Percentiles rank a stretch among this genome's conserved stretches.
Evolutionary conservation across 805 yeast species (phyloP).

Genomic region (Cyberlindnera lachancei): DNA sequence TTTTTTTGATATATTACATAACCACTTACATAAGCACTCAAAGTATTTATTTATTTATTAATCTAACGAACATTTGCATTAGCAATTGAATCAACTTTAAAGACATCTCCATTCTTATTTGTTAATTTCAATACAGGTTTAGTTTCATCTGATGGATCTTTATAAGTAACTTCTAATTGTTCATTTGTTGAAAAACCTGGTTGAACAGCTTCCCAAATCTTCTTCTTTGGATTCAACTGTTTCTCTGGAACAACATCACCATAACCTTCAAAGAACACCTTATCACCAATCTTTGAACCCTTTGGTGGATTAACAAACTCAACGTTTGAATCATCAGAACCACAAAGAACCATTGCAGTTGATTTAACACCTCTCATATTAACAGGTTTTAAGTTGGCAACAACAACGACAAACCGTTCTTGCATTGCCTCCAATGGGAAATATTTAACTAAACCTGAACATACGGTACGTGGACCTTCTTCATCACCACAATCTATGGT

Average conservation of each 20-base stretch:
- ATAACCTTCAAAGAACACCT: constrained; percentile 87
- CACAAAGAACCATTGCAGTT: constrained; percentile 94
- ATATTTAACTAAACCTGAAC: constrained; percentile 91
- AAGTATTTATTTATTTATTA: no score
- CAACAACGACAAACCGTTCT: constrained; percentile 80
- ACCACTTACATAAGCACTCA: no score
- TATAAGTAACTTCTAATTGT: constrained; percentile 68
- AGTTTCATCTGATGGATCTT: constrained; percentile 71
- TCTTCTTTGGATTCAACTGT: constrained; percentile 95
- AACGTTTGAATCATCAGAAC: constrained; percentile 68
- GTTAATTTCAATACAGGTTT: constrained; percentile 61
- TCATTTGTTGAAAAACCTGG: constrained; percentile 83
- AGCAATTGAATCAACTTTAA: constrained; percentile 65
- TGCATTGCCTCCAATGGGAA: constrained; percentile 93
- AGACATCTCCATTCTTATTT: constrained; percentile 69
- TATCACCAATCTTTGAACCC: constrained; percentile 92
- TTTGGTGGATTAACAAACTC: constrained; percentile 95
- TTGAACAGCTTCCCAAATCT: constrained; percentile 93
- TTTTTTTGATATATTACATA: no score
- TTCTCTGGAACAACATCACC: constrained; percentile 87
- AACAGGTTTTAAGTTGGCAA: constrained; percentile 96
- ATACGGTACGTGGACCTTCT: constrained; percentile 96
- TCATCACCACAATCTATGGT: constrained; percentile 95
- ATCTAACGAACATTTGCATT: constrained; percentile 76
- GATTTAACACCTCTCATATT: constrained; percentile 97